phyloP scores from a whole-genome alignment of 352 stramenopile genomes.

The Blastocystis hominis region DNA sequence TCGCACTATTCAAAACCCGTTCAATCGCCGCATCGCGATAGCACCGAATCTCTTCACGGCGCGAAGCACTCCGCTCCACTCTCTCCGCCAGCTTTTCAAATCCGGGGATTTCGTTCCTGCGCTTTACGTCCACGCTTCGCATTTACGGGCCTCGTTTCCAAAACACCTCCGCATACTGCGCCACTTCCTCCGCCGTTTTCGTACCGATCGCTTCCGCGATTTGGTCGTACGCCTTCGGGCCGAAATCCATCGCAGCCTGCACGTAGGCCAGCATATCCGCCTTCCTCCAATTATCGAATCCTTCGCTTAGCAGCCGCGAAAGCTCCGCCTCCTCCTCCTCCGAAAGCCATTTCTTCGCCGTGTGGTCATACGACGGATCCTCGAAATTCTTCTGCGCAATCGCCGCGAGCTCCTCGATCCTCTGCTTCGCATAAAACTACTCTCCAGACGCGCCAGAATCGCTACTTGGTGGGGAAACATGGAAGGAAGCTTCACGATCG shows the following conservation, averaged over 20 bases:
- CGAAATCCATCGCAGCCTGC: slow-evolving; percentile 80
- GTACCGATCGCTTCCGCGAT: slow-evolving; percentile 69
- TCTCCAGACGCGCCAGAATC: slow-evolving; percentile 63
- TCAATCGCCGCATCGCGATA: background rate
- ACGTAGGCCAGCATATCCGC: slow-evolving; percentile 79
- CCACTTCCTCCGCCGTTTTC: slow-evolving; percentile 66
- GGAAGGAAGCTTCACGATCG: background rate
- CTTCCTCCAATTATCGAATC: slow-evolving; percentile 81
- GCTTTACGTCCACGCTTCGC: slow-evolving; percentile 61
- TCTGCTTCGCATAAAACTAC: slow-evolving; percentile 67
- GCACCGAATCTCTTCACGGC: slow-evolving; percentile 67
- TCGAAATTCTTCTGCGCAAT: slow-evolving; percentile 66
- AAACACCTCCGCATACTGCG: slow-evolving; percentile 69
- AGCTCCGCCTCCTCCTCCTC: slow-evolving; percentile 81
- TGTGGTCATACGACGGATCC: slow-evolving; percentile 7
- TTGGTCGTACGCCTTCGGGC: slow-evolving; percentile 80
- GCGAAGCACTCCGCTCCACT: slow-evolving; percentile 66
- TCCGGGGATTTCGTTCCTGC: slow-evolving; percentile 59
- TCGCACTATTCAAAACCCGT: background rate
- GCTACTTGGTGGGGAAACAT: background rate
- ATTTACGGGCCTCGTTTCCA: slow-evolving; percentile 62
- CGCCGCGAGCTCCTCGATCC: slow-evolving; percentile 67
- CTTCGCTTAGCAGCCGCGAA: slow-evolving; percentile 74
- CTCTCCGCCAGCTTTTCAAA: slow-evolving; percentile 68
- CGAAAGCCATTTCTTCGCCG: slow-evolving; percentile 62